Percentiles rank a stretch among this genome's conserved stretches.
Evolutionary conservation across 75 land plant genomes (phyloP).

Genomic region (Chamaecyparis obtusa): DNA sequence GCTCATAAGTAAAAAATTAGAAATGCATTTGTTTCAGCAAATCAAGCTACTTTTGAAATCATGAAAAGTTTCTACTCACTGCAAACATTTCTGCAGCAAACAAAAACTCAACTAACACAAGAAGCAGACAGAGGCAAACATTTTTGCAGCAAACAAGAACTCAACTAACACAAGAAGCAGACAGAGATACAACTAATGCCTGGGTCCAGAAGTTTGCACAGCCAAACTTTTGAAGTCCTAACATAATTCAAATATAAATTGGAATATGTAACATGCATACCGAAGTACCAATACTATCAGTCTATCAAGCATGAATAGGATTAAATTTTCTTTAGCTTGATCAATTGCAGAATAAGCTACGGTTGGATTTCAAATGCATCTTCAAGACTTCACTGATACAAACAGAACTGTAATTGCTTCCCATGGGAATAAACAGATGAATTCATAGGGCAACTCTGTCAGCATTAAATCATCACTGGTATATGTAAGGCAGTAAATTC

Average conservation of each 20-base stretch:
- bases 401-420: not conserved
- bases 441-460: not conserved
- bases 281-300: not conserved
- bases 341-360: not conserved
- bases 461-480: not conserved
- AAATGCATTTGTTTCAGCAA: not conserved
- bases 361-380: not conserved
- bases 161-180: not conserved
- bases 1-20: not conserved
- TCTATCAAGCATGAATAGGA: not conserved
- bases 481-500: not conserved
- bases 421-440: not conserved
- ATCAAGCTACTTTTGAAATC: not conserved
- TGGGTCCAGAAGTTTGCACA: not conserved
- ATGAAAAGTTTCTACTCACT: not conserved
- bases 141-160: not conserved
- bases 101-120: not conserved
- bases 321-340: not conserved
- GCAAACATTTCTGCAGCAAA: not conserved
- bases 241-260: not conserved
- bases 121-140: not conserved
- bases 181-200: not conserved
- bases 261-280: slow-evolving; percentile 1
- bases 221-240: not conserved
- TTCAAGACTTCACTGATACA: not conserved